Evolutionary conservation across 1,284 basidiomycete genomes (phyloP).

Genomic region (Pholiota adiposa): DNA sequence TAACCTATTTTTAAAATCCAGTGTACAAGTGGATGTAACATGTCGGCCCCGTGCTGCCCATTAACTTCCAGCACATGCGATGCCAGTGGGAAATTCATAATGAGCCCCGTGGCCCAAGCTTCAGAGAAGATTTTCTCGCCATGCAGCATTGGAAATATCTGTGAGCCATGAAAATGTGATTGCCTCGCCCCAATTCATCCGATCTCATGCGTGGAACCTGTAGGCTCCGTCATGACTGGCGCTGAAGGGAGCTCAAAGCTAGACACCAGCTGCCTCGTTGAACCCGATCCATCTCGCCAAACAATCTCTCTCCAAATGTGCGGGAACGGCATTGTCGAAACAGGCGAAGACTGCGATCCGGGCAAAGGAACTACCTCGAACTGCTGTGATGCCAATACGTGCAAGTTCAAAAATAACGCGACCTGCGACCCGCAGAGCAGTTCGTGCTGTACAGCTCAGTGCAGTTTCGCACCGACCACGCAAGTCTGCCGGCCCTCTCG

Average conservation of each 20-base stretch:
- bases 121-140: constrained; percentile 75
- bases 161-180: constrained; percentile 45
- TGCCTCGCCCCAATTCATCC: neutral
- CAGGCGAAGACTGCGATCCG: constrained; percentile 89
- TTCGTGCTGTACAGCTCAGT: constrained; percentile 76
- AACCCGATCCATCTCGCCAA: constrained; percentile 49
- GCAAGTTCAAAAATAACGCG: constrained; percentile 75
- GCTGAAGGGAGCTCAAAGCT: constrained; percentile 39
- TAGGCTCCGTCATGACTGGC: constrained; percentile 66
- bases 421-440: constrained; percentile 84
- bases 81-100: constrained; percentile 73
- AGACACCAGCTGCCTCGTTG: constrained; percentile 66
- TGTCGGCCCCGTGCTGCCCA: constrained; percentile 73
- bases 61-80: constrained; percentile 63
- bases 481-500: constrained; percentile 76
- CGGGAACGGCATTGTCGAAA: constrained; percentile 80
- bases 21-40: constrained; percentile 72
- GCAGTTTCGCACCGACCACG: constrained; percentile 68
- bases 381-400: constrained; percentile 82
- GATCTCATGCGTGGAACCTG: neutral
- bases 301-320: constrained; percentile 74
- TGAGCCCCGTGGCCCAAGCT: constrained; percentile 77
- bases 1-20: constrained; percentile 29
- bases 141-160: constrained; percentile 88
- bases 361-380: constrained; percentile 64